A percentile compares a stretch with the other conserved stretches of the same genome.
phyloP scores from a whole-genome alignment of 805 yeast genomes.

The Candida pini region DNA sequence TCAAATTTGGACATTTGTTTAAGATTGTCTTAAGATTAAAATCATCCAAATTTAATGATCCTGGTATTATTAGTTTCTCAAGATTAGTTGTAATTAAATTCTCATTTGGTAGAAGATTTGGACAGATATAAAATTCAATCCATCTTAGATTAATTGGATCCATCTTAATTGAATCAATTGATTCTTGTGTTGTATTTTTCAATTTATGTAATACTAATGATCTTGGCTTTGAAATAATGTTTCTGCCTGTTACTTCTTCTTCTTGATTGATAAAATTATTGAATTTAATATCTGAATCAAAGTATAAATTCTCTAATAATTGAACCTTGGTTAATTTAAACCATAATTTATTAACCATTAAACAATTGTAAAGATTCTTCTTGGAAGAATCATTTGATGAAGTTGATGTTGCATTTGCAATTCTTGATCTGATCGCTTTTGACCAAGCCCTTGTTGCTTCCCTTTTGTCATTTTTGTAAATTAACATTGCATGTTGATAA shows the following conservation, averaged over 20 bases:
- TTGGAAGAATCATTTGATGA: slow-evolving; percentile 5
- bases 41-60: slow-evolving; percentile 61
- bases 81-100: slow-evolving; percentile 37
- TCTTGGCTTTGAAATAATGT: slow-evolving; percentile 16
- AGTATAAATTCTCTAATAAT: slow-evolving; percentile 50
- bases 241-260: not conserved
- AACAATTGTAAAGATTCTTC: slow-evolving; percentile 48
- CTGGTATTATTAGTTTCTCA: slow-evolving; percentile 59
- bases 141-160: slow-evolving; percentile 49
- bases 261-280: slow-evolving; percentile 14
- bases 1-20: slow-evolving; percentile 50
- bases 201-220: slow-evolving; percentile 64
- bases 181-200: slow-evolving; percentile 42
- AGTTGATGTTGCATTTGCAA: slow-evolving; percentile 15
- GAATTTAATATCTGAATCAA: slow-evolving; percentile 41
- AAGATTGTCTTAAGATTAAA: slow-evolving; percentile 47
- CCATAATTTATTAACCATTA: slow-evolving; percentile 68
- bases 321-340: slow-evolving; percentile 47
- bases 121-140: slow-evolving; percentile 83
- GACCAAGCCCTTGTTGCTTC: slow-evolving; percentile 36
- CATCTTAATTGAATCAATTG: slow-evolving; percentile 31
- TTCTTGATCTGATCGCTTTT: no score
- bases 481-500: slow-evolving; percentile 59
- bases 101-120: slow-evolving; percentile 54
- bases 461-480: slow-evolving; percentile 34